Conservation (phyloP, 768 basidiomycete genomes). For the Gelatoporia subvermispora region DNA sequence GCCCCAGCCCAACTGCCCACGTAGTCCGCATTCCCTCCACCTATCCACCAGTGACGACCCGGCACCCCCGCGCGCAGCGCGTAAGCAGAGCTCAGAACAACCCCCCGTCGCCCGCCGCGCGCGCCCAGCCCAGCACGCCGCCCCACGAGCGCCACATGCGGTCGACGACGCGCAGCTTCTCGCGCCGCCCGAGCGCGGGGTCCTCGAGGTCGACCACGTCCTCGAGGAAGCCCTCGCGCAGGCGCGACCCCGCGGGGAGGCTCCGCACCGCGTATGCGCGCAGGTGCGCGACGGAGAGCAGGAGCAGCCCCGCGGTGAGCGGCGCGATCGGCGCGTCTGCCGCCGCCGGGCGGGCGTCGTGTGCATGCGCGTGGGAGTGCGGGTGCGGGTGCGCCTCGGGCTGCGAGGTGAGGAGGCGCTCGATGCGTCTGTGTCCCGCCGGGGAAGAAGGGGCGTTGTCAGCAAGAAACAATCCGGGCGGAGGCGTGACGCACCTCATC, state of each 20-base stretch:
- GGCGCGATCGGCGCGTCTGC: slow-evolving; percentile 36
- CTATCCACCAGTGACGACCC: too few relatives aligned
- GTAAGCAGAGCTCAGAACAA: too few relatives aligned
- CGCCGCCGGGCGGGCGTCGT: slow-evolving; percentile 3
- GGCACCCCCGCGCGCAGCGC: too few relatives aligned
- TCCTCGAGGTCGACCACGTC: slow-evolving; percentile 83
- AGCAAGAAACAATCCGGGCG: not conserved
- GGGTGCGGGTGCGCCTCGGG: slow-evolving; percentile 25
- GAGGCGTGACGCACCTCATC: slow-evolving; percentile 47
- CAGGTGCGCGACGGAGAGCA: slow-evolving; percentile 65
- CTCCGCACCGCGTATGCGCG: slow-evolving; percentile 56
- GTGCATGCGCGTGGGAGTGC: slow-evolving; percentile 4
- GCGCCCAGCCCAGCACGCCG: slow-evolving; percentile 54
- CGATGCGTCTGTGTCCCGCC: slow-evolving; percentile 49
- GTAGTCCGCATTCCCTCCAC: too few relatives aligned
- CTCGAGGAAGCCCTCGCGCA: slow-evolving; percentile 77
- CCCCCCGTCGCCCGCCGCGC: not conserved
- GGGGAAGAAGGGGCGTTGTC: not conserved
- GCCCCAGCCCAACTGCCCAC: too few relatives aligned
- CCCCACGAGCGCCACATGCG: slow-evolving; percentile 92
- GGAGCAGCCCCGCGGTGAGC: slow-evolving; percentile 66
- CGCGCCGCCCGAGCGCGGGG: slow-evolving; percentile 56
- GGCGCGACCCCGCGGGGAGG: slow-evolving; percentile 53
- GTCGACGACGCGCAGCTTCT: slow-evolving; percentile 75
- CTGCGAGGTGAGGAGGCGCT: slow-evolving; percentile 58